Evolutionary conservation across 2,329 filamentous ascomycete species (phyloP).

Genomic region (Pyricularia sp.): DNA sequence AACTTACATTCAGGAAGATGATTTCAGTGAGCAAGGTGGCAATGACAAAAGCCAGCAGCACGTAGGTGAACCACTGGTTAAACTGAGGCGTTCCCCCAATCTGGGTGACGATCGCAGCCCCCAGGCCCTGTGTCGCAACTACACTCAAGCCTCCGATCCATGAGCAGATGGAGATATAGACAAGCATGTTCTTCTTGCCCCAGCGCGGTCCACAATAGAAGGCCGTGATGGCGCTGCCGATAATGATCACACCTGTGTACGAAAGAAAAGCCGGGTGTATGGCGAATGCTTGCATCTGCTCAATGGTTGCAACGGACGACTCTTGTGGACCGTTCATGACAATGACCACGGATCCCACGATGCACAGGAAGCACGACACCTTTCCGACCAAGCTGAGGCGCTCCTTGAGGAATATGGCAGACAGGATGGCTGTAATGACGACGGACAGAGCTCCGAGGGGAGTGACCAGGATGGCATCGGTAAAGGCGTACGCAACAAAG

Average conservation of each 20-base stretch:
- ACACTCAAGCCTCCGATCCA: constrained; percentile 89
- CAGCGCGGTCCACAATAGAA: constrained; percentile 76
- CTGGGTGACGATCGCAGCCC: constrained; percentile 81
- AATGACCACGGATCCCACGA: constrained; percentile 85
- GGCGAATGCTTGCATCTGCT: constrained; percentile 84
- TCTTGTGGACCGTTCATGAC: constrained; percentile 84
- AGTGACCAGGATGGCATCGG: constrained; percentile 90
- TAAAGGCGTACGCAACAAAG: constrained; percentile 92
- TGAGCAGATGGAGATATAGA: constrained; percentile 94
- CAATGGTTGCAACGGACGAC: constrained; percentile 73
- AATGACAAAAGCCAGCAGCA: constrained; percentile 82
- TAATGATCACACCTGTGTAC: constrained; percentile 71
- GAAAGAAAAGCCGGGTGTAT: constrained; percentile 74
- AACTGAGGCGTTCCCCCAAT: constrained; percentile 73
- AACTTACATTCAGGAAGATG: constrained; percentile 82
- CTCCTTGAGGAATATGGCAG: constrained; percentile 91
- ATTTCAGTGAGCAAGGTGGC: constrained; percentile 86
- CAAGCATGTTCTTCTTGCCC: constrained; percentile 94
- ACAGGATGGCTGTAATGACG: constrained; percentile 81
- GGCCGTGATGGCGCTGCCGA: constrained; percentile 59
- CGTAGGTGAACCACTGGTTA: constrained; percentile 94
- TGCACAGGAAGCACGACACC: constrained; percentile 89
- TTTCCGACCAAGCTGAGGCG: constrained; percentile 91
- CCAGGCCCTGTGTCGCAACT: constrained; percentile 85
- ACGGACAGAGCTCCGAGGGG: constrained; percentile 84